Conservation (phyloP, 345 rosid genomes). For the Aethionema arabicum region DNA sequence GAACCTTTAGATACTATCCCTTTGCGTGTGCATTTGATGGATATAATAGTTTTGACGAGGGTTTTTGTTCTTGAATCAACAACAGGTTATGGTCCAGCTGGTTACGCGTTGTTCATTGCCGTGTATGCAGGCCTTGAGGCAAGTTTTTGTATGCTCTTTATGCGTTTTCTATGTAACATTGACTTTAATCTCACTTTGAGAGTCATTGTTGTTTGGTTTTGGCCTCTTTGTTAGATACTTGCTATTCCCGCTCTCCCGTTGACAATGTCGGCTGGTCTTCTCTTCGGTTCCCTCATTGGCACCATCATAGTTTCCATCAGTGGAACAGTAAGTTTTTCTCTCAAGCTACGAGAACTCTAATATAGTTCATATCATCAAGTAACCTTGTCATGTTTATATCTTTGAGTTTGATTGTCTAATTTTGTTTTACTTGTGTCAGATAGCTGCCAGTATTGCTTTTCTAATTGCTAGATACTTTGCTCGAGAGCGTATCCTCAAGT, state of each 20-base stretch:
- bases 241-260: constrained; percentile 96
- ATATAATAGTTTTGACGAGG: constrained; percentile 14
- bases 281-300: constrained; percentile 82
- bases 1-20: background rate
- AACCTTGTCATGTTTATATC: constrained; percentile 5
- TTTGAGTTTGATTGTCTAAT: constrained; percentile 17
- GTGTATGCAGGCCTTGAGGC: constrained; percentile 96
- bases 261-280: constrained; percentile 99
- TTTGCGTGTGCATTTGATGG: background rate
- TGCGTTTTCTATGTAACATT: constrained; percentile 1
- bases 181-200: background rate
- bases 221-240: constrained; percentile 52
- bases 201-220: background rate
- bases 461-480: constrained; percentile 98
- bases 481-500: constrained; percentile 85
- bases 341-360: background rate
- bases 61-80: constrained; percentile 26
- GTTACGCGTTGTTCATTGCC: constrained; percentile 89
- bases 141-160: constrained; percentile 31
- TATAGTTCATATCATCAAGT: background rate
- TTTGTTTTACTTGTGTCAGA: constrained; percentile 46
- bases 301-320: constrained; percentile 96
- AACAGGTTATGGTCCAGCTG: constrained; percentile 93
- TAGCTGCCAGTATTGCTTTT: constrained; percentile 92
- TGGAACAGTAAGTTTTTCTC: constrained; percentile 71